Conservation (phyloP, 2,329 filamentous ascomycete species). For the Sarocladiaceae sp. region DNA sequence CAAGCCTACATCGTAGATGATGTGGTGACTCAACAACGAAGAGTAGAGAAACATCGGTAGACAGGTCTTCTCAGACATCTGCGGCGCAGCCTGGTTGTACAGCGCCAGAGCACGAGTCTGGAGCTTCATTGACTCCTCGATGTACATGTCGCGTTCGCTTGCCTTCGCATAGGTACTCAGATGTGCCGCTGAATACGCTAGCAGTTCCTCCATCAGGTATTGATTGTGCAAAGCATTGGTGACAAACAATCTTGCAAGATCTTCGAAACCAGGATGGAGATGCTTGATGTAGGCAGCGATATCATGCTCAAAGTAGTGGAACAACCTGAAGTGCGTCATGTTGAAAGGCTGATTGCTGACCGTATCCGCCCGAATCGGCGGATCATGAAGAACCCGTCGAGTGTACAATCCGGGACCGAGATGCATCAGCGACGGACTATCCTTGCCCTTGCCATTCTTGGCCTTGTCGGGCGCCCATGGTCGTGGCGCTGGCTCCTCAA, state of each 20-base stretch:
- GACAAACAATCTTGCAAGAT: background rate
- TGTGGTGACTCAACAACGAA: slow-evolving; percentile 30
- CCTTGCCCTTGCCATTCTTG: background rate
- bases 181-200: slow-evolving; percentile 32
- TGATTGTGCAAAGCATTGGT: background rate
- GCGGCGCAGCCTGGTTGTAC: slow-evolving; percentile 18
- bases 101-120: slow-evolving; percentile 27
- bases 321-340: background rate
- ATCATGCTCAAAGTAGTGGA: slow-evolving; percentile 8
- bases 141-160: slow-evolving; percentile 16
- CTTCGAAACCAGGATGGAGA: background rate
- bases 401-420: background rate
- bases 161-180: slow-evolving; percentile 20
- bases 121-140: slow-evolving; percentile 25
- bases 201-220: slow-evolving; percentile 33
- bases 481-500: background rate
- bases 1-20: slow-evolving; percentile 30
- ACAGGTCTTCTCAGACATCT: slow-evolving; percentile 17
- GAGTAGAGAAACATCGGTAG: slow-evolving; percentile 30
- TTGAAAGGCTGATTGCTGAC: background rate
- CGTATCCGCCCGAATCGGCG: background rate
- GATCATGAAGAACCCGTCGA: background rate
- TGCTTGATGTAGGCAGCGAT: background rate
- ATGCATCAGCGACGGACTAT: background rate
- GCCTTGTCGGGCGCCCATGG: background rate